Conservation (phyloP, 805 yeast species). For the Candida maris region DNA sequence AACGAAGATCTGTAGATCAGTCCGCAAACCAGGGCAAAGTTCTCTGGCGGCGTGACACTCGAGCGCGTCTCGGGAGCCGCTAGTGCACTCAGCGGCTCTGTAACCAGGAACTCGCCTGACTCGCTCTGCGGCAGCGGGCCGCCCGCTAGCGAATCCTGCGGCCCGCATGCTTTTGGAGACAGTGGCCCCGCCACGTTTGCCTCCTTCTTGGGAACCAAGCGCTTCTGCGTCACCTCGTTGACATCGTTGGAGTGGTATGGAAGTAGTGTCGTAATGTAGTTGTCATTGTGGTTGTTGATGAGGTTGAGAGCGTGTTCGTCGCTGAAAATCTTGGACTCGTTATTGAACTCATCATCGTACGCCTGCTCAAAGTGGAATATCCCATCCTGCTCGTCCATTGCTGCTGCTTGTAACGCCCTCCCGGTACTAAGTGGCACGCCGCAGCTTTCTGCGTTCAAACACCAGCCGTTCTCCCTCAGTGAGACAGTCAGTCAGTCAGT, state of each 20-base stretch:
- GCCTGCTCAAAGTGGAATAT: slow-evolving; percentile 24
- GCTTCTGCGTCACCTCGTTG: slow-evolving; percentile 5
- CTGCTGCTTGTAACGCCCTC: neutral
- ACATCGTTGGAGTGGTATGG: slow-evolving; percentile 2
- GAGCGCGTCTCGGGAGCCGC: neutral
- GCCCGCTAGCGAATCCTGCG: no score
- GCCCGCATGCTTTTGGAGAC: no score
- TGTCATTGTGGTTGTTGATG: slow-evolving; percentile 11
- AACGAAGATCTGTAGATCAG: slow-evolving; percentile 83
- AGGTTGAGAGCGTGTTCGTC: slow-evolving; percentile 17
- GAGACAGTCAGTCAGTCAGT: no score
- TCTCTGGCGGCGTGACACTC: slow-evolving; percentile 70
- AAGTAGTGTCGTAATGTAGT: slow-evolving; percentile 10
- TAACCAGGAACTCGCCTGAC: neutral
- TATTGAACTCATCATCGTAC: slow-evolving; percentile 13
- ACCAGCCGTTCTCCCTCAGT: no score
- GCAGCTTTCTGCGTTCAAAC: no score
- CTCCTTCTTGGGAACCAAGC: slow-evolving; percentile 1
- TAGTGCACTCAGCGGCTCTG: neutral
- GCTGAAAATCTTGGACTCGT: slow-evolving; percentile 15
- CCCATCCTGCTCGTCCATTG: slow-evolving; percentile 20
- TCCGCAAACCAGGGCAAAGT: slow-evolving; percentile 79
- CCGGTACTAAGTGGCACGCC: no score
- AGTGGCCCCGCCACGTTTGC: neutral
- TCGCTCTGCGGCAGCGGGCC: neutral